Evolutionary conservation across 345 rosid species (phyloP), one percentile per base, ranked within the genome.

Genomic region (rapeseed (Brassica napus)): DNA sequence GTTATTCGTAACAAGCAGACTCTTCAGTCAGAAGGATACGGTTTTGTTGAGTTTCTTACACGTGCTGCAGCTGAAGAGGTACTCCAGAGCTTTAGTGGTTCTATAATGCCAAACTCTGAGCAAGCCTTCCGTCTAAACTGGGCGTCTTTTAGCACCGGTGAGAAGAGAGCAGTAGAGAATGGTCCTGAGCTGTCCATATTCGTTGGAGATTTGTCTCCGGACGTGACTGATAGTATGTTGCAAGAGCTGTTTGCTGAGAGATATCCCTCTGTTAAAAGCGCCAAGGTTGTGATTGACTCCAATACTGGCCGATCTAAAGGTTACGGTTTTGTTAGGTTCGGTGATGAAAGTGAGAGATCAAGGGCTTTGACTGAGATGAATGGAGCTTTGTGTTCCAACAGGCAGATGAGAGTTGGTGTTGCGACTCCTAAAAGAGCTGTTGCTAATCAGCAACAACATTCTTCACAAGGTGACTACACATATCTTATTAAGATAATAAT

Each of bases 151-250:
- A 87, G 92, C 59, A 86, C 91, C 8, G 92, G 88, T 78, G 95
- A 92, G 24, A 92, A 90, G 73, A 89, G 92, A 83, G 69, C 90
- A 0, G 79, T 76, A 3, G 99, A 95, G 5, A 34, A 83, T 26
- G 89, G 88, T 82, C 88, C 94, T 30, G 98, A 95, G 80, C 90
- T 89, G 23, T 95, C 99, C 2, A 83, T 91, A 65, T 95, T 92
- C 85, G 99, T 95, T 21, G 99, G 99, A 57, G 98, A 95, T 79
- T 86, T 95, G 84, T 94, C 98, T 74, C 86, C 96, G 6, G 99
- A 95, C 78, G 99, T 95, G 42, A 92, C 95, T 66, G 99, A 95
- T 76, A 54, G 84, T 34, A 73, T 93, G 65, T 80, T 95, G 90
- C 97, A 85, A 66, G 98, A 95, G 67, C 82, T 88, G 47, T 93